A percentile compares a stretch with the other conserved stretches of the same genome.
These are phyloP conservation scores for Erucastrum elatum DNA, from an alignment of 345 rosid genomes.

Conservation along the genomic window DNA sequence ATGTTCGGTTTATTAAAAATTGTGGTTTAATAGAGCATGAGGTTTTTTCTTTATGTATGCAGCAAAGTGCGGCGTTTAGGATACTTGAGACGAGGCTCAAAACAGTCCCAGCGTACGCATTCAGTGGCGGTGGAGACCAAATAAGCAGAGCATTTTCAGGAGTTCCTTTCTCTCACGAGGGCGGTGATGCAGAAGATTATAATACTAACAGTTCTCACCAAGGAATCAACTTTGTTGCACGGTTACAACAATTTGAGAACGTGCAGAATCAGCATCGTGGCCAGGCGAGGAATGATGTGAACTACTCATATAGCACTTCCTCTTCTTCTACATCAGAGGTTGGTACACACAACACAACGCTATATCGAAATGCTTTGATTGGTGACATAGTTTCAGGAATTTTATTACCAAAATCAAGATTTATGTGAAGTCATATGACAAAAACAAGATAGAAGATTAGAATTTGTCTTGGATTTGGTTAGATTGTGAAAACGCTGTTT, in stretches of 20 bases:
- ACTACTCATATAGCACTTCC: slow-evolving; percentile 46
- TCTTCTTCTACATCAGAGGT: slow-evolving; percentile 51
- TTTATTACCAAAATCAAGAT: neutral
- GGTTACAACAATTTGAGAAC: slow-evolving; percentile 81
- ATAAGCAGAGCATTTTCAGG: slow-evolving; percentile 68
- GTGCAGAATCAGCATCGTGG: slow-evolving; percentile 80
- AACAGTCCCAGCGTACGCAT: slow-evolving; percentile 78
- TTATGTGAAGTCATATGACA: neutral
- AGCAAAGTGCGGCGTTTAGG: slow-evolving; percentile 97
- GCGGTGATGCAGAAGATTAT: slow-evolving; percentile 61
- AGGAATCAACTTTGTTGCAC: slow-evolving; percentile 70
- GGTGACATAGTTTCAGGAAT: neutral
- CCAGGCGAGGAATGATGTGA: slow-evolving; percentile 58
- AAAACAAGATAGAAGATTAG: neutral
- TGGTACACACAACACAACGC: slow-evolving; percentile 32
- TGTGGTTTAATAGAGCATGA: neutral
- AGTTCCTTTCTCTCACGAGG: slow-evolving; percentile 60
- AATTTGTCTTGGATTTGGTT: neutral
- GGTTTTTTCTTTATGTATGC: slow-evolving; percentile 22
- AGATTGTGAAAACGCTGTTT: neutral
- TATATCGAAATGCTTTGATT: neutral
- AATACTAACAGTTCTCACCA: slow-evolving; percentile 58
- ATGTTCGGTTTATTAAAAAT: neutral
- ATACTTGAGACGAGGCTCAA: slow-evolving; percentile 81
- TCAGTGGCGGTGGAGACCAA: slow-evolving; percentile 56